Conservation (phyloP, 2,329 filamentous ascomycete species). For the Taxawa tesnikishii region DNA sequence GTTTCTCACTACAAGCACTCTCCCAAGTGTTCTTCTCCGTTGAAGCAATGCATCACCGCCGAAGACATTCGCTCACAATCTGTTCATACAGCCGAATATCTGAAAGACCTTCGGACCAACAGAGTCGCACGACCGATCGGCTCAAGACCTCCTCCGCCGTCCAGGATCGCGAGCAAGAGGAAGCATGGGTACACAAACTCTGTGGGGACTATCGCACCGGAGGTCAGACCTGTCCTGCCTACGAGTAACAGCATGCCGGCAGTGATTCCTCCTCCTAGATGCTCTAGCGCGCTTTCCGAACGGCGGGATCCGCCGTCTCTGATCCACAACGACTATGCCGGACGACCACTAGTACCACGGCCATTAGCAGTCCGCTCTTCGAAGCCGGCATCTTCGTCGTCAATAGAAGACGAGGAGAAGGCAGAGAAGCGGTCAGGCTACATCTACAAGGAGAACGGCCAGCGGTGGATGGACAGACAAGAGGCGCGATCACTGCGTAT, state of each 20-base stretch:
- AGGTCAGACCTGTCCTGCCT: constrained; percentile 17
- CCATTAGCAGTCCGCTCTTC: constrained; percentile 8
- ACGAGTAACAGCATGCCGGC: constrained; percentile 18
- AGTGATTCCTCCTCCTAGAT: constrained; percentile 12
- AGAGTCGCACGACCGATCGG: constrained; percentile 57
- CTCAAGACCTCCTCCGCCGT: constrained; percentile 51
- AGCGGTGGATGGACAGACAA: constrained; percentile 71
- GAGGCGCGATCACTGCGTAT: constrained; percentile 58
- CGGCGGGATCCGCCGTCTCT: constrained; percentile 1
- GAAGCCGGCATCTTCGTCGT: constrained; percentile 11
- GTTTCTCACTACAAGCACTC: constrained; percentile 4
- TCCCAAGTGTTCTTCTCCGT: constrained; percentile 6
- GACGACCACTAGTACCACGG: constrained; percentile 16
- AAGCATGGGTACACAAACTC: constrained; percentile 11
- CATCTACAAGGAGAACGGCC: constrained; percentile 61
- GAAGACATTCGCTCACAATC: constrained; percentile 13
- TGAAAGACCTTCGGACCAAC: constrained; percentile 57
- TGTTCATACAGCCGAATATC: constrained; percentile 48
- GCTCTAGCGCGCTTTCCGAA: constrained; percentile 8
- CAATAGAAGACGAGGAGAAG: constrained; percentile 5
- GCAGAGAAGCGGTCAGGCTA: constrained; percentile 36
- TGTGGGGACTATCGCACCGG: constrained; percentile 6
- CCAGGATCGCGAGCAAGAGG: constrained; percentile 21
- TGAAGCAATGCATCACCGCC: constrained; percentile 13
- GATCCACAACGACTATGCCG: constrained; percentile 15